These are phyloP conservation scores for Paralagenidium karlingii DNA, from an alignment of 352 stramenopile species.

Conservation along the genomic window DNA sequence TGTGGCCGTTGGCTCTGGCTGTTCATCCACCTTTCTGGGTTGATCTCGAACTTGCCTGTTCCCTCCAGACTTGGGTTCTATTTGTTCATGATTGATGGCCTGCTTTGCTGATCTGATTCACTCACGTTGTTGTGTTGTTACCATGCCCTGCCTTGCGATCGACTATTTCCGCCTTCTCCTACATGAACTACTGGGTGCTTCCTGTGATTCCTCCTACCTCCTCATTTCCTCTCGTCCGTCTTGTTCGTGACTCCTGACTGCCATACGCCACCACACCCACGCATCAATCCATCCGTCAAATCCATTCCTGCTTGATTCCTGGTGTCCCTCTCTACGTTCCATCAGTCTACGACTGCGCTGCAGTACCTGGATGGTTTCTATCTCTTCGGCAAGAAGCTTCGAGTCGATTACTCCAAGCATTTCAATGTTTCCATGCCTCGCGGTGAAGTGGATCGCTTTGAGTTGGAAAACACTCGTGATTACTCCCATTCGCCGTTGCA, in stretches of 20 bases:
- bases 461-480: conserved; percentile 73
- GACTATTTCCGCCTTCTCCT: no score
- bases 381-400: conserved; percentile 67
- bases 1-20: no score
- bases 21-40: no score
- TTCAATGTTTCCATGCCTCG: conserved; percentile 68
- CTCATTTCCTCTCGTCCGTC: neutral
- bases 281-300: neutral
- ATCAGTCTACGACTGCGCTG: conserved; percentile 55
- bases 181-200: no score
- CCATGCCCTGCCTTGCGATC: no score
- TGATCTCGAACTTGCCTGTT: no score
- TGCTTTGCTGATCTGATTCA: no score
- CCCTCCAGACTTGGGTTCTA: no score
- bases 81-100: no score
- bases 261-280: neutral
- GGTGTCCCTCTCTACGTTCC: neutral
- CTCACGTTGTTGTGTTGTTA: no score
- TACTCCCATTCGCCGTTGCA: conserved; percentile 64
- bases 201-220: neutral
- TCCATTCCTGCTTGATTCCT: neutral
- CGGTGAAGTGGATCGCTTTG: conserved; percentile 63
- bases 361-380: conserved; percentile 61
- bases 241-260: neutral
- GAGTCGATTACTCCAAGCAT: conserved; percentile 78